Evolutionary conservation across 768 basidiomycete species (phyloP), one percentile per base, ranked within the genome.

Genomic region (Dioszegia crocea): DNA sequence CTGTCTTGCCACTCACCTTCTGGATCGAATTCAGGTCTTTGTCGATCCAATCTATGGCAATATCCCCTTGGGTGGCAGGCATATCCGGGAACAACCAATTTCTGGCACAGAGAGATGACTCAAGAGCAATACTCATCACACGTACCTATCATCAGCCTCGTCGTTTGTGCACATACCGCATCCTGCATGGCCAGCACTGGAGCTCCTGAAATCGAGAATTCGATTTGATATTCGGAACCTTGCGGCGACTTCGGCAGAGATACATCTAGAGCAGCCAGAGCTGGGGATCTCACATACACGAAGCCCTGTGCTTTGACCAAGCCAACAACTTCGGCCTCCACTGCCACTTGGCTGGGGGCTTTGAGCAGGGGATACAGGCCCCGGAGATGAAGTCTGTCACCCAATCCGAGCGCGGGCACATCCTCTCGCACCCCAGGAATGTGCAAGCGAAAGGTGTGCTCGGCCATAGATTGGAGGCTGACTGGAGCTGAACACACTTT

Each of bases 11-110:
- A 51, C 31, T 21, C 21, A 26, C 49, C 21, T 46, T 61, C 44
- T 79, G 78, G 30, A 77, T 73, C 8, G 63, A 60, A 50, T 79
- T 79, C 38, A 79, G 49, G 11, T 56, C 60, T 14, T 36, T 10
- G 41, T 77, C 75, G 5, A 68, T 45, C 69, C 65, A 74, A 43
- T 43, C 40, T 6, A 43, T 33, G 33, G 33, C n/a, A 24, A 46
- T 23, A 19, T 23, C 23, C 26, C 45, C 19, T 4, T 4, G 62
- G 48, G 9, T 59, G 19, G 45, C 30, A 5, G 45, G 1, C 0
- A 19, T 44, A 4, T 46, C 19, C 6, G 76, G 76, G 49, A 77
- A 78, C 4, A 78, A 64, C 71, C 74, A 77, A 43, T 19, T 43
- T 8, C 21, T 4, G 60, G 38, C 16, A 38, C 26, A 19, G 54